Evolutionary conservation across 176 grass and related monocot genomes (phyloP), one percentile per base, ranked within the genome.

Genomic region (Alloteropsis semialata): DNA sequence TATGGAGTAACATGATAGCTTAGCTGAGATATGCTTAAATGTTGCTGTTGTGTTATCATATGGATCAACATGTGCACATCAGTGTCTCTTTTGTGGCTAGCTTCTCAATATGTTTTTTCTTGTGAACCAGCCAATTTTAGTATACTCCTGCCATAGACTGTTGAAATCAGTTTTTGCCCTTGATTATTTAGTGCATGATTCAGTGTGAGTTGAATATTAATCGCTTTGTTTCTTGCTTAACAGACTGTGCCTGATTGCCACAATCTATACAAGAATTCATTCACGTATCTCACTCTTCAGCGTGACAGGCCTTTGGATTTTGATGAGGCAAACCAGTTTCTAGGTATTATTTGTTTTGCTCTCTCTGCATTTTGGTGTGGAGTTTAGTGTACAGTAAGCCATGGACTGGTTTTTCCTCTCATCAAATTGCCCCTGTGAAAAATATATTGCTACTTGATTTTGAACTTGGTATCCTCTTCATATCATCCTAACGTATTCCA

Each of bases 161-260:
- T 25, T 53, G 14, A 60, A 55, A 65, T 55, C 10, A 79, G 2
- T 73, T 30, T 18, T 57, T 41, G 18, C 53, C 36, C 4, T 80
- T 33, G n/a, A 56, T 5, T 61, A 38, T 77, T 76, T 63, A 88
- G 54, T 48, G 57, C 46, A 72, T 63, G 63, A 18, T 77, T 89
- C 36, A n/a, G 13, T 82, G 71, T 60, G 60, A 63, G 17, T 51
- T 84, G 28, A 75, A 77, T 37, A 79, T 79, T 82, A 71, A 74
- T 79, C 29, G 76, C 28, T n/a, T n/a, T 86, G 48, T 42, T 81
- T 36, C 54, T 44, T 82, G 54, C 28, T 85, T 38, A 45, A 72
- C 91, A 91, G 91, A 94, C 87, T 58, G 87, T 94, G 36, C 91
- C 91, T 63, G 72, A 62, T 65, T 94, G 89, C 81, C 82, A 86